These are phyloP conservation scores for Lepidium africanum DNA, from an alignment of 345 rosid genomes.

Conservation along the genomic window DNA sequence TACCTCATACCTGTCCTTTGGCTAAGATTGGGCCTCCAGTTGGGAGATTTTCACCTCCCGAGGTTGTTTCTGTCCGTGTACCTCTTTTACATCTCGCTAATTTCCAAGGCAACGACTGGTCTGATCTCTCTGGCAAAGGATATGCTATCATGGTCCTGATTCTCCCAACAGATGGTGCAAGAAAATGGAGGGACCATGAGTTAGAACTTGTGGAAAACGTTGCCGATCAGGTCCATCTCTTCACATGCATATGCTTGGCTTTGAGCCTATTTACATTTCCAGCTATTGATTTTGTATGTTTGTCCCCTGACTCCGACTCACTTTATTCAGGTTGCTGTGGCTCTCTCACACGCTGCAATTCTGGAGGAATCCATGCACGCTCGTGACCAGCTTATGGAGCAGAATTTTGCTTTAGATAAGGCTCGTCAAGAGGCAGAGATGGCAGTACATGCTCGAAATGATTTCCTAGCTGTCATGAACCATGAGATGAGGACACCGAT, in stretches of 20 bases:
- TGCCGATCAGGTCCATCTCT: slow-evolving; percentile 73
- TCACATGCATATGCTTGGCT: background rate
- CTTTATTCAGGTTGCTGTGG: slow-evolving; percentile 78
- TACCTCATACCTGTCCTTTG: slow-evolving; percentile 67
- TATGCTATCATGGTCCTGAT: slow-evolving; percentile 88
- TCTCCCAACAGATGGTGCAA: slow-evolving; percentile 71
- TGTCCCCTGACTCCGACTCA: background rate
- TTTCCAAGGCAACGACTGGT: slow-evolving; percentile 83
- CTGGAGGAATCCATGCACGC: slow-evolving; percentile 93
- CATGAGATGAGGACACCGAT: slow-evolving; percentile 96
- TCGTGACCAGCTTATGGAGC: slow-evolving; percentile 72
- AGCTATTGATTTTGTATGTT: background rate
- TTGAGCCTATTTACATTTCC: background rate
- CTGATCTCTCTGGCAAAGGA: slow-evolving; percentile 67
- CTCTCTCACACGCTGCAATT: slow-evolving; percentile 94
- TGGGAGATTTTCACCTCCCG: slow-evolving; percentile 58
- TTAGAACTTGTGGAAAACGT: slow-evolving; percentile 91
- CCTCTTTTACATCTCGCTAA: slow-evolving; percentile 79
- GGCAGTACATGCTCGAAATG: slow-evolving; percentile 90
- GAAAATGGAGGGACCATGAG: slow-evolving; percentile 92
- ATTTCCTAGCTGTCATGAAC: slow-evolving; percentile 94
- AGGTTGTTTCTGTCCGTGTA: slow-evolving; percentile 90
- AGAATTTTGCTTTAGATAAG: slow-evolving; percentile 66
- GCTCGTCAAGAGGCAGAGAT: slow-evolving; percentile 90
- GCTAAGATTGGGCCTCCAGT: slow-evolving; percentile 64